phyloP scores from a whole-genome alignment of 2,329 filamentous ascomycete genomes.

The Cladobotryum protrusum region DNA sequence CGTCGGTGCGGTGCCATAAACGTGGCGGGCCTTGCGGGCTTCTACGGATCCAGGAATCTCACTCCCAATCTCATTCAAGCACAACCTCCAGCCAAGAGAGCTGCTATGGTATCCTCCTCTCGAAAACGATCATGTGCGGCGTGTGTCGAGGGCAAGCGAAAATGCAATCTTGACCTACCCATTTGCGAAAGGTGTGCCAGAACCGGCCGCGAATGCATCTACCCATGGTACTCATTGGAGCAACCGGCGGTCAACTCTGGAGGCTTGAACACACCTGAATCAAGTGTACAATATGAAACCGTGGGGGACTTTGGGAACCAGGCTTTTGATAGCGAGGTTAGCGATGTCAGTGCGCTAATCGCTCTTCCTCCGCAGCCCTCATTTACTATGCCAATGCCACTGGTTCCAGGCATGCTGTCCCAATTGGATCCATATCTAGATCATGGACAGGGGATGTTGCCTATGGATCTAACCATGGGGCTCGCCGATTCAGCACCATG shows the following conservation, averaged over 20 bases:
- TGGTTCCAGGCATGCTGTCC: conserved; percentile 4
- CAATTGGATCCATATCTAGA: conserved; percentile 2
- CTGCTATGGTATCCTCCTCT: neutral
- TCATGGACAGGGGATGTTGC: neutral
- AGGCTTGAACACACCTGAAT: neutral
- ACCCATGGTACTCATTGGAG: conserved; percentile 3
- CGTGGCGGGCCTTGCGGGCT: neutral
- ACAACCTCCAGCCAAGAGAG: neutral
- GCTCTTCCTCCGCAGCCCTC: neutral
- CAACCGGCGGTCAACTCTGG: neutral
- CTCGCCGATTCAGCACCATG: neutral
- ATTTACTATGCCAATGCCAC: neutral
- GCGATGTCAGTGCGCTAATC: neutral
- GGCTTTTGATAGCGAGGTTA: neutral
- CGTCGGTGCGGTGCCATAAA: neutral
- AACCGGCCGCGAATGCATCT: conserved; percentile 1
- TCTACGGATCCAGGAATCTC: neutral
- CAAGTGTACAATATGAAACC: neutral
- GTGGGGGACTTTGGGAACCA: no score
- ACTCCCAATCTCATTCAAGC: neutral
- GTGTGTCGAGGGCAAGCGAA: conserved; percentile 8
- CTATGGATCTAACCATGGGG: conserved; percentile 1
- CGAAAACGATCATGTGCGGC: conserved; percentile 8
- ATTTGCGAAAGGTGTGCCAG: conserved; percentile 2
- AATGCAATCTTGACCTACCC: conserved; percentile 7